These are phyloP conservation scores for Ceratobasidium sp. DNA, from an alignment of 1,284 basidiomycete species.

Conservation along the genomic window DNA sequence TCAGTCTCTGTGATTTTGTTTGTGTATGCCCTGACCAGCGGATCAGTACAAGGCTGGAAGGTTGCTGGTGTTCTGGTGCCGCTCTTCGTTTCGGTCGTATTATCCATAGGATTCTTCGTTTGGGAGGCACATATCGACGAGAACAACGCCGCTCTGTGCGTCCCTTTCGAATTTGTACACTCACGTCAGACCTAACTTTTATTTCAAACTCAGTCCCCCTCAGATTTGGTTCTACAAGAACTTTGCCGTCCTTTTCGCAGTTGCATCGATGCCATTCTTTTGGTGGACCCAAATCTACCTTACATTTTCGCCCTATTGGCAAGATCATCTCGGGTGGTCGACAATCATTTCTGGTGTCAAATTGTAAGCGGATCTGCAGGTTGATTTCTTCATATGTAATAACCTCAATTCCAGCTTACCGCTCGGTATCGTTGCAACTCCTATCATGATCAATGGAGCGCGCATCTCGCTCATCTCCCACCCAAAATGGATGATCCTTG, in stretches of 20 bases:
- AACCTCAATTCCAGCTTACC: conserved; percentile 9
- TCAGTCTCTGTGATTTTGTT: conserved; percentile 42
- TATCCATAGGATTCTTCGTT: conserved; percentile 40
- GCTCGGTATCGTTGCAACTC: conserved; percentile 42
- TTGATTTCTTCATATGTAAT: no score
- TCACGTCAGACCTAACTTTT: background rate
- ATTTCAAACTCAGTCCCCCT: conserved; percentile 49
- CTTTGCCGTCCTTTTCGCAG: conserved; percentile 51
- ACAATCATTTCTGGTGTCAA: conserved; percentile 48
- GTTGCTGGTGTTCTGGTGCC: conserved; percentile 42
- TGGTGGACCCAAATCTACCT: conserved; percentile 47
- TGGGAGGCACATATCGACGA: conserved; percentile 42
- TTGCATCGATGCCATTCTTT: conserved; percentile 51
- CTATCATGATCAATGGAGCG: conserved; percentile 51
- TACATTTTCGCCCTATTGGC: conserved; percentile 49
- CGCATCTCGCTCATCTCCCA: conserved; percentile 50
- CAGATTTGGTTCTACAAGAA: conserved; percentile 52
- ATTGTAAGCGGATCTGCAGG: conserved; percentile 43
- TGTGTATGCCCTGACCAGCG: conserved; percentile 43
- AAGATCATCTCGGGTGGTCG: conserved; percentile 50
- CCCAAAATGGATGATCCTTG: conserved; percentile 57
- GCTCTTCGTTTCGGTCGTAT: conserved; percentile 41
- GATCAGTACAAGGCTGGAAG: conserved; percentile 41
- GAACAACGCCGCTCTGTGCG: conserved; percentile 47
- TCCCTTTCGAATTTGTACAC: conserved; percentile 8